Evolutionary conservation across 2,329 filamentous ascomycete species (phyloP), one percentile per base, ranked within the genome.

Genomic region (Trichoderma gracile): DNA sequence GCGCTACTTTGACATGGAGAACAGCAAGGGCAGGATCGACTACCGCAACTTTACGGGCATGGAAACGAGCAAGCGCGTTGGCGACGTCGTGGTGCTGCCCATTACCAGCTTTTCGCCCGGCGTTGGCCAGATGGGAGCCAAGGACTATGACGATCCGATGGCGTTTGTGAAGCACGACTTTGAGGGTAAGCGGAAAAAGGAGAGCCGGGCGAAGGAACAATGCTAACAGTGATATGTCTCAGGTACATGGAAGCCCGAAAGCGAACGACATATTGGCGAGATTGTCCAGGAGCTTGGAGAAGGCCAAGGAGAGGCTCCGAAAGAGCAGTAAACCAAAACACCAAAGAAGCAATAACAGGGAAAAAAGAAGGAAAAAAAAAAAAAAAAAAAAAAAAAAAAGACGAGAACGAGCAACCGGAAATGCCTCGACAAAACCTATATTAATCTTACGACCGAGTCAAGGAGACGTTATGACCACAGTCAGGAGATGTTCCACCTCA

Each of bases 71-170:
- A 96, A 92, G 79, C 93, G 93, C 73, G 88, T 98, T 19, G 95
- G 95, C 52, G 95, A 99, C 76, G 92, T 97, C 2, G 87, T 97
- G 59, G 89, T 99, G 15, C 79, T 99, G 66, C 95, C 95, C 27
- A 98, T 99, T 72, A 99, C 95, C 7, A 94, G 93, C 77, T 99
- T 99, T 81, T 97, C 93, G 72, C 95, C 95, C 0, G 95, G 95
- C 27, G 92, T 98, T 50, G 86, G 88, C 70, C 93, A 97, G 75
- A 98, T 97, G 93, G 91, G 91, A 14, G 91, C 95, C 52, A 89
- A 89, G 72, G 93, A 96, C 67, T 84, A 88, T 47, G 92, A 97
- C 70, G 90, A 98, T 74, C 92, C 93, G 1, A 94, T 97, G 92
- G 95, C 95, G 1, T 98, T 96, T 81, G 95, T 99, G 67, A 93